Conservation (phyloP, 1,284 basidiomycete genomes). For the Marasmius oreades region DNA sequence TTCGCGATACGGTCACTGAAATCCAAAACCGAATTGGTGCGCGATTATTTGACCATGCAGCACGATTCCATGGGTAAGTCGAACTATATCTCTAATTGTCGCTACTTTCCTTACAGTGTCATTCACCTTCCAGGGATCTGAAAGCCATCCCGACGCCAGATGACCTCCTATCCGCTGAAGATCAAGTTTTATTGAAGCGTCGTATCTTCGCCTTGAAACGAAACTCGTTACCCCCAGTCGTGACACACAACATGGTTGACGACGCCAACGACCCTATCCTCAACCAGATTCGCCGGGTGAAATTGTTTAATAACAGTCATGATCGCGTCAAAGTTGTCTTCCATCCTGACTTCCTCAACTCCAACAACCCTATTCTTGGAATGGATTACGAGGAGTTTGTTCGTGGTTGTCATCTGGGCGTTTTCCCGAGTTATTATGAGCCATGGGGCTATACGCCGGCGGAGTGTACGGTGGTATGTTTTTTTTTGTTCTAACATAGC, state of each 20-base stretch:
- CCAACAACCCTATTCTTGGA: conserved; percentile 95
- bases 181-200: conserved; percentile 94
- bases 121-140: conserved; percentile 51
- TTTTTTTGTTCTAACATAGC: conserved; percentile 1
- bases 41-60: conserved; percentile 91
- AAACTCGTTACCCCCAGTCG: conserved; percentile 88
- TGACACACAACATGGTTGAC: conserved; percentile 98
- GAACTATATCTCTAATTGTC: not conserved
- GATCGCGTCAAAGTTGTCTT: conserved; percentile 95
- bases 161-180: conserved; percentile 84
- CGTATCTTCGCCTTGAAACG: conserved; percentile 96
- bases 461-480: conserved; percentile 76
- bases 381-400: conserved; percentile 99
- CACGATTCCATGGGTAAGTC: conserved; percentile 82
- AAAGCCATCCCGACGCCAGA: conserved; percentile 73
- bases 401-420: conserved; percentile 94
- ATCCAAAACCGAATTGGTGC: conserved; percentile 92
- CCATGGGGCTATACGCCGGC: conserved; percentile 91
- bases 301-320: conserved; percentile 80
- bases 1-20: conserved; percentile 92
- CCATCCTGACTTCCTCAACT: conserved; percentile 98
- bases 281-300: conserved; percentile 90
- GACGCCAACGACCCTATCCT: conserved; percentile 91
- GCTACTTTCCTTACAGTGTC: conserved; percentile 7
- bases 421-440: conserved; percentile 96